Evolutionary conservation across 345 rosid species (phyloP).

Genomic region (Moricandia arvensis): DNA sequence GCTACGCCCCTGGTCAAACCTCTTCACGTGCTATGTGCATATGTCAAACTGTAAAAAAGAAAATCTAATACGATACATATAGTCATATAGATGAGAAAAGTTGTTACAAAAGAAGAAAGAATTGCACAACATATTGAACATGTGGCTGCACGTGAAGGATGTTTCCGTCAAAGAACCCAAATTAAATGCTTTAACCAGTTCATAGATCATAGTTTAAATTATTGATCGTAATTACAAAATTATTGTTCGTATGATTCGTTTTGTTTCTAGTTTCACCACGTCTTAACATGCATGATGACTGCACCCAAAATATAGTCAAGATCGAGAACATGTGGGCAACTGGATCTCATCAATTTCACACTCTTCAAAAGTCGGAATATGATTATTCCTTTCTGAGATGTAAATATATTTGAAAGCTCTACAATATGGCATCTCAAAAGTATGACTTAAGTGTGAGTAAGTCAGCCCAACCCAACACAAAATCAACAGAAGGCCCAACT

Average conservation of each 20-base stretch:
- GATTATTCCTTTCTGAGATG: constrained; percentile 6
- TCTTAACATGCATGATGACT: constrained; percentile 21
- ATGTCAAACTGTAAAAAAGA: constrained; percentile 10
- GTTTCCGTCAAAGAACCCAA: constrained; percentile 22
- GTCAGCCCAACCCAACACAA: no score
- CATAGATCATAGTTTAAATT: constrained; percentile 5
- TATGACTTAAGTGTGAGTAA: no score
- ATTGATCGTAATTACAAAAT: constrained; percentile 29
- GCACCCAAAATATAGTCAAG: constrained; percentile 15
- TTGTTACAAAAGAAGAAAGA: constrained; percentile 15
- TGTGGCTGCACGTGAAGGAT: constrained; percentile 38
- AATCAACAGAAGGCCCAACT: no score
- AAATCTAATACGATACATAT: background rate
- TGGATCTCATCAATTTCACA: constrained; percentile 29
- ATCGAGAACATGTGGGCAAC: constrained; percentile 22
- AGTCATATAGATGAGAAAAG: background rate
- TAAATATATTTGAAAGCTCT: background rate
- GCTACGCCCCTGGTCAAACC: background rate
- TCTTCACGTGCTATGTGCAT: constrained; percentile 21
- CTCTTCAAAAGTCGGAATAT: constrained; percentile 2
- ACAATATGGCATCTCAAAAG: background rate
- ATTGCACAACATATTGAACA: constrained; percentile 12
- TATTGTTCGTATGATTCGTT: constrained; percentile 5
- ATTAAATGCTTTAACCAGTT: constrained; percentile 23
- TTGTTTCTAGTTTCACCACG: background rate